A percentile compares a stretch with the other conserved stretches of the same genome.
Conservation (phyloP, 768 basidiomycete genomes). For the Collybia sordida region DNA sequence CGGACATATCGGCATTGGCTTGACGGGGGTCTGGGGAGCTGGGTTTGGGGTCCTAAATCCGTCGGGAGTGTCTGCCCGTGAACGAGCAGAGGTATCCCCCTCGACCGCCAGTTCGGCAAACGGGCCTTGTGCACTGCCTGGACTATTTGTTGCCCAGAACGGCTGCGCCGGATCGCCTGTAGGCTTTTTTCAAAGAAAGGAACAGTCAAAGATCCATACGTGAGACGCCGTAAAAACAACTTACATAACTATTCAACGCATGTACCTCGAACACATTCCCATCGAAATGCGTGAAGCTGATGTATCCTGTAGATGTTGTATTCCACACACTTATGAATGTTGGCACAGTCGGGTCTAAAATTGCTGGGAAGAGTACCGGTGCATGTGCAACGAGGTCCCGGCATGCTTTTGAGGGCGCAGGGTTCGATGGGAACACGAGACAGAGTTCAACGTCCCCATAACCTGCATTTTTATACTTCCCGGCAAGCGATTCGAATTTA, state of each 20-base stretch:
- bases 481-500: constrained; percentile 14
- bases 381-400: constrained; percentile 4
- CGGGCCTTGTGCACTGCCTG: not conserved
- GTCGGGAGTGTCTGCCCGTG: constrained; percentile 13
- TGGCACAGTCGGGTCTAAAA: constrained; percentile 6
- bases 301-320: constrained; percentile 12
- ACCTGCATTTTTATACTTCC: constrained; percentile 18
- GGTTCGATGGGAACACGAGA: not conserved
- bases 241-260: constrained; percentile 13
- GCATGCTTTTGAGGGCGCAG: constrained; percentile 6
- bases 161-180: constrained; percentile 14
- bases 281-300: constrained; percentile 18
- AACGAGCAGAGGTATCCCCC: constrained; percentile 20
- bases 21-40: constrained; percentile 21
- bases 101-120: not conserved
- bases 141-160: constrained; percentile 10
- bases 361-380: constrained; percentile 7
- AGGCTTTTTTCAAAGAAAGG: too few species aligned
- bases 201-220: not conserved
- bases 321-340: constrained; percentile 11
- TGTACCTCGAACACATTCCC: constrained; percentile 18
- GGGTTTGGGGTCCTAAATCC: constrained; percentile 14
- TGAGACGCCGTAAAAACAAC: not conserved
- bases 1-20: constrained; percentile 11
- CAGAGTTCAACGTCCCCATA: constrained; percentile 25